Percentiles rank a stretch among this genome's conserved stretches.
Evolutionary conservation across 2,329 filamentous ascomycete species (phyloP).

Genomic region (Clonostachys rosea): DNA sequence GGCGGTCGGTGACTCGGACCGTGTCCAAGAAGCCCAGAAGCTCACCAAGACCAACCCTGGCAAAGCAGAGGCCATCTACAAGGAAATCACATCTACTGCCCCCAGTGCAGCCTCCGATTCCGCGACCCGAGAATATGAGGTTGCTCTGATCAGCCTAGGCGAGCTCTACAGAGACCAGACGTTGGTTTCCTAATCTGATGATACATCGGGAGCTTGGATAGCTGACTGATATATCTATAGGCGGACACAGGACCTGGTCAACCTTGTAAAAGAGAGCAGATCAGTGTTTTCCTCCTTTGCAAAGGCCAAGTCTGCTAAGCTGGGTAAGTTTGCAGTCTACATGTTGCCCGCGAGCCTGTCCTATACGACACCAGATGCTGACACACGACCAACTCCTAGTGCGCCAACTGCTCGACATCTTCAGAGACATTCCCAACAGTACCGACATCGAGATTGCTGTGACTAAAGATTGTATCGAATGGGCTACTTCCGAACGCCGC

Average conservation of each 20-base stretch:
- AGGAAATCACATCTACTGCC: constrained; percentile 81
- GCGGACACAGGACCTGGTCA: constrained; percentile 79
- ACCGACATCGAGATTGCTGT: constrained; percentile 91
- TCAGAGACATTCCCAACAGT: constrained; percentile 89
- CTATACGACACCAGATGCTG: neutral
- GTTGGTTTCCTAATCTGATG: constrained; percentile 37
- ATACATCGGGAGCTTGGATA: constrained; percentile 2
- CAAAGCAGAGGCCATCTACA: constrained; percentile 84
- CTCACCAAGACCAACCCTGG: constrained; percentile 73
- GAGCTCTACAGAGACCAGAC: constrained; percentile 90
- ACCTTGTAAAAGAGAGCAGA: constrained; percentile 85
- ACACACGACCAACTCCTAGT: constrained; percentile 47
- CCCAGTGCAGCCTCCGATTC: constrained; percentile 79
- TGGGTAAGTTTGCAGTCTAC: constrained; percentile 59
- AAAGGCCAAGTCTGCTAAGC: constrained; percentile 97
- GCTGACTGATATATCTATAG: constrained; percentile 35
- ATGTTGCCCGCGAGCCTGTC: neutral
- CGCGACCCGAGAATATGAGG: constrained; percentile 87
- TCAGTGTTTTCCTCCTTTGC: constrained; percentile 92
- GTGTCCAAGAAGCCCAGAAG: constrained; percentile 87
- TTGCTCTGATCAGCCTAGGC: constrained; percentile 80
- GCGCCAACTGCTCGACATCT: constrained; percentile 92
- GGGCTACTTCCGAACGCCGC: constrained; percentile 90
- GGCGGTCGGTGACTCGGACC: constrained; percentile 54
- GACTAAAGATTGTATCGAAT: constrained; percentile 99